phyloP scores from a whole-genome alignment of 306 rosid species.

The Ormosia semicastrata region DNA sequence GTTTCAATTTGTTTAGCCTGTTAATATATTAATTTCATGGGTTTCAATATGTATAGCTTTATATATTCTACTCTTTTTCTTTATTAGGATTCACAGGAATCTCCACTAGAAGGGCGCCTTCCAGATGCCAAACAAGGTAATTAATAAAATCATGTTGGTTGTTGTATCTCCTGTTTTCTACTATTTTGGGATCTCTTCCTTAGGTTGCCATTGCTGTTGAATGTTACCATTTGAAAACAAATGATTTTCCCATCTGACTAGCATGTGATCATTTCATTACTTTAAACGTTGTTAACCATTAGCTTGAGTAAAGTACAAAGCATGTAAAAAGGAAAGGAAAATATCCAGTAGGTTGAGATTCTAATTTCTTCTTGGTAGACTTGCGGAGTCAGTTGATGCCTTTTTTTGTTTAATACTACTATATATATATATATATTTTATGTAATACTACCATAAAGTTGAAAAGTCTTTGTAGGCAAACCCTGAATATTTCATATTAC shows the following conservation, averaged over 20 bases:
- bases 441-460: too few relatives aligned
- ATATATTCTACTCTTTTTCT: background rate
- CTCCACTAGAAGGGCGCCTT: slow-evolving; percentile 77
- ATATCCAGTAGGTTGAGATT: background rate
- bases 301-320: background rate
- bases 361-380: background rate
- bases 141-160: background rate
- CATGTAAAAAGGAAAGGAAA: background rate
- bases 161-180: background rate
- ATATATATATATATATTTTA: too few relatives aligned
- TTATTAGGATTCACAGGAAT: slow-evolving; percentile 55
- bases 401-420: too few relatives aligned
- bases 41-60: background rate
- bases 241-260: background rate
- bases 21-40: background rate
- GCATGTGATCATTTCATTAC: background rate
- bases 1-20: background rate
- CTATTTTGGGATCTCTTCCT: background rate
- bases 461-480: too few relatives aligned
- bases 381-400: too few relatives aligned
- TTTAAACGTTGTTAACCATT: background rate
- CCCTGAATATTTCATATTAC: too few relatives aligned
- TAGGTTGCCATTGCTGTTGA: background rate
- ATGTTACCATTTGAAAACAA: background rate
- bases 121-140: slow-evolving; percentile 83